Base-by-base conservation (phyloP, 2,329 filamentous ascomycete species). In the Alternaria burnsii region DNA sequence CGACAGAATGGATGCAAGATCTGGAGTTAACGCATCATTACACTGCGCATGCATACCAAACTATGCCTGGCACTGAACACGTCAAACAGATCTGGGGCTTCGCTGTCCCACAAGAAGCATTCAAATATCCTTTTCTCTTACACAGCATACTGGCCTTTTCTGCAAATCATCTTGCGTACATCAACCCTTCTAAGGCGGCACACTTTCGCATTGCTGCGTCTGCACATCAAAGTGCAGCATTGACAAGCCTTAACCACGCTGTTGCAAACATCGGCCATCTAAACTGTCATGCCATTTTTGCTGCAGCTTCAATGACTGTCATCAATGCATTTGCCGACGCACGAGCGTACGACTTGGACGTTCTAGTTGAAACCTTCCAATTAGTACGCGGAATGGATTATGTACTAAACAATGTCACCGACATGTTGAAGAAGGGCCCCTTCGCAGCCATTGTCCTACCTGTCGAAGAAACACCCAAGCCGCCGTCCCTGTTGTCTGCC, bases 111-210 rank as follows among this genome's bases (percentile, higher is more conserved):
- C 65, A 74, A 46, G 68, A 80, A 52, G 78, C 74, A 3, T 70
- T 73, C 43, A 65, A 71, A 12, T 67, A 77, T 51, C 61, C 61
- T 1, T 81, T 80, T 46, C 68, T 81, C 0, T 70, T 82, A 58
- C 76, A 80, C 56, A 73, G 74, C 7, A 71, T 81, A 4, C 61
- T 81, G 11, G 77, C 79, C 1, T 75, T 77, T 38, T 74, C 79
- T 1, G 76, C 78, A 4, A 67, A 75, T 11, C 74, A 80, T 52
- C 70, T 77, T 22, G 74, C 72, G 4, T 67, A 77, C 48, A 58
- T 76, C 22, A 66, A 74, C 16, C 69, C 71, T 5, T 62, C 65
- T 12, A 58, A 46, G 24, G 58, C 62, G 7, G 18, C 55, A 0
- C 61, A 71, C 54, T 74, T 69, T 46, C 69, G 63, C 1, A 34